phyloP scores from a whole-genome alignment of 192 early-diverging fungal genomes.

The Powellomyces hirtus region DNA sequence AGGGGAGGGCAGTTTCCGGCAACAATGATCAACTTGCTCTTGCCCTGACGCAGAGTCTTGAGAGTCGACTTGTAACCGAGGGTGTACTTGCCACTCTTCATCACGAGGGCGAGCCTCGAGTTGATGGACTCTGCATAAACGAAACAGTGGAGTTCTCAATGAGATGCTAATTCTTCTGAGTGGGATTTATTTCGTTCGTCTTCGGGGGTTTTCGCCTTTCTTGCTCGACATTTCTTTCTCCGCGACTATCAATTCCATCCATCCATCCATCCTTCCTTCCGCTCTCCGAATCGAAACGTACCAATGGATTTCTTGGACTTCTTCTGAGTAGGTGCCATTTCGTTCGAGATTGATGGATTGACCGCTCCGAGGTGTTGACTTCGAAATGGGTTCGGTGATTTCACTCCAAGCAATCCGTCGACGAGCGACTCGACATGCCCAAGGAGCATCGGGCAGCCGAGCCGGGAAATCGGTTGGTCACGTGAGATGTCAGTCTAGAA shows the following conservation, averaged over 20 bases:
- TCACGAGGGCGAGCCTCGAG: conserved; percentile 96
- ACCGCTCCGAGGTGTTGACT: too few species aligned
- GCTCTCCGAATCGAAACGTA: neutral
- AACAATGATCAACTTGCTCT: conserved; percentile 98
- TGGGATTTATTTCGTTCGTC: neutral
- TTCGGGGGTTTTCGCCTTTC: neutral
- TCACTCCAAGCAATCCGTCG: too few species aligned
- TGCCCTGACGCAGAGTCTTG: conserved; percentile 95
- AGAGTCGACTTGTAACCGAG: conserved; percentile 99
- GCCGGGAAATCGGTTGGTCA: too few species aligned
- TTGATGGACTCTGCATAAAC: conserved; percentile 86
- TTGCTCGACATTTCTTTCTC: neutral
- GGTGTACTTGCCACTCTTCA: conserved; percentile 98
- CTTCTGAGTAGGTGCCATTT: conserved; percentile 6
- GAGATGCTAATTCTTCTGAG: neutral
- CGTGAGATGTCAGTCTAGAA: too few species aligned
- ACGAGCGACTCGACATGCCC: too few species aligned
- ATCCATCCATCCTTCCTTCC: conserved; percentile 13
- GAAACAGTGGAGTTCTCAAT: neutral
- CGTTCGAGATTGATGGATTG: too few species aligned
- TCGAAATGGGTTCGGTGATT: too few species aligned
- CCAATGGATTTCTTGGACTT: conserved; percentile 8
- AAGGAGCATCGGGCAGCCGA: too few species aligned
- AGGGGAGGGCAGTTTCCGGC: conserved; percentile 99
- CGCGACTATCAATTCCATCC: neutral